Evolutionary conservation across 208 protist species (phyloP), one percentile per base, ranked within the genome.

Genomic region (Tritrichomonas musculus): DNA sequence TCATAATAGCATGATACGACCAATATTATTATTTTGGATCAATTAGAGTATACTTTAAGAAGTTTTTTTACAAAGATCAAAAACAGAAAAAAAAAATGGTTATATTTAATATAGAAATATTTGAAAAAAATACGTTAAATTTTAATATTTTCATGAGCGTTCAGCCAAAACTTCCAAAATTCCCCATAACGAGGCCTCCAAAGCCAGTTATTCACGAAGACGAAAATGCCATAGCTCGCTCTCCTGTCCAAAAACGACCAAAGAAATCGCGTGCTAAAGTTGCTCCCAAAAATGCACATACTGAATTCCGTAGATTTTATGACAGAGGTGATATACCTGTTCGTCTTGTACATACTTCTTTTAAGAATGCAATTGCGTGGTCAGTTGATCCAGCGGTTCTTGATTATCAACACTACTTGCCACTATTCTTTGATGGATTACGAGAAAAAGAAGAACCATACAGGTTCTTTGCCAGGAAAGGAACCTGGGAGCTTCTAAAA

Each of bases 381-480:
- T 69, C 49, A 64, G 82, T 92, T 66, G 82, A 92, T 44, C 49
- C 55, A 49, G 11, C 82, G 2, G 33, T 66, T 69, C 36, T 92
- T 3, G 82, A 92, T 66, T 92, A 69, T 57, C 82, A 92, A 27
- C 82, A 92, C 27, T 92, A 92, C 33, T 92, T 92, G 69, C 82
- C 82, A 33, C 13, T 92, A 36, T 92, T 92, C 49, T 64, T 92
- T 17, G 82, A 92, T 49, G 82, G 82, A 41, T 13, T 92, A 20
- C 22, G 82, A n/a, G 82, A 92, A 92, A 92, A 92, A 36, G 55
- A 57, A 49, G 82, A 92, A 39, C 82, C 82, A 49, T 92, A 92
- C 27, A 41, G 30, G 3, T 92, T 92, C 82, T 66, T 92, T 36
- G 82, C 82, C 64, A 22, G 49, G 0, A 57, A 92, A 36, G 82